phyloP scores from a whole-genome alignment of 352 stramenopile species.

The Globisporangium paroecandrum region DNA sequence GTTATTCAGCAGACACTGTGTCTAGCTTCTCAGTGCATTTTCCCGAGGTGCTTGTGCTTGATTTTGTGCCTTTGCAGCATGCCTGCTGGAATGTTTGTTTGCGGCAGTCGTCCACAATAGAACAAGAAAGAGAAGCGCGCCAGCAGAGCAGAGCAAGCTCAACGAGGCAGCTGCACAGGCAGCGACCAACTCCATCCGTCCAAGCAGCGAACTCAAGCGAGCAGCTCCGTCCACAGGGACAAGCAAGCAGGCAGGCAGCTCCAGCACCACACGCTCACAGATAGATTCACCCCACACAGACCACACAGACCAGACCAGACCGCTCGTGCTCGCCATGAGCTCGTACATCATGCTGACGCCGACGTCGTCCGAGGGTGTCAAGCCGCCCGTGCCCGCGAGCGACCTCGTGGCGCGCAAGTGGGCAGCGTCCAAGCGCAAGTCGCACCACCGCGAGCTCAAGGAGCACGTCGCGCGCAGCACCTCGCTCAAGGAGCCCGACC shows the following conservation, averaged over 20 bases:
- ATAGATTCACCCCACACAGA: constrained; percentile 2
- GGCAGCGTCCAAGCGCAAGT: constrained; percentile 32
- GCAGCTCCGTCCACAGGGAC: neutral
- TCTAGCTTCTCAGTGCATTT: neutral
- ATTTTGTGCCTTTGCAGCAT: neutral
- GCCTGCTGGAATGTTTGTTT: constrained; percentile 7
- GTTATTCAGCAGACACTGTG: neutral
- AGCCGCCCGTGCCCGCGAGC: constrained; percentile 22
- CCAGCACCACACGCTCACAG: neutral
- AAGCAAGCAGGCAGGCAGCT: neutral
- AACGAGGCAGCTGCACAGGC: neutral
- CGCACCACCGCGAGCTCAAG: constrained; percentile 15
- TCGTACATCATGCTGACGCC: constrained; percentile 58
- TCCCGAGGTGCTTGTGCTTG: neutral
- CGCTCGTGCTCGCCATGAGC: constrained; percentile 10
- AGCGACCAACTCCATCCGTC: neutral
- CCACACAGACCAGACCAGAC: neutral
- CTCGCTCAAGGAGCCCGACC: constrained; percentile 39
- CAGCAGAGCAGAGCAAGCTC: neutral
- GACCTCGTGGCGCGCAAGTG: constrained; percentile 46
- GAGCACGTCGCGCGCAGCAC: constrained; percentile 19
- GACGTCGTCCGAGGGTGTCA: constrained; percentile 24
- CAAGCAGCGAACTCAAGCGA: neutral
- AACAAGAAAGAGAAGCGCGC: constrained; percentile 5
- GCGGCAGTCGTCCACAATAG: constrained; percentile 3